A percentile compares a stretch with the other conserved stretches of the same genome.
Evolutionary conservation across 2,329 filamentous ascomycete species (phyloP).

Genomic region (Aspergillus pseudoterreus): DNA sequence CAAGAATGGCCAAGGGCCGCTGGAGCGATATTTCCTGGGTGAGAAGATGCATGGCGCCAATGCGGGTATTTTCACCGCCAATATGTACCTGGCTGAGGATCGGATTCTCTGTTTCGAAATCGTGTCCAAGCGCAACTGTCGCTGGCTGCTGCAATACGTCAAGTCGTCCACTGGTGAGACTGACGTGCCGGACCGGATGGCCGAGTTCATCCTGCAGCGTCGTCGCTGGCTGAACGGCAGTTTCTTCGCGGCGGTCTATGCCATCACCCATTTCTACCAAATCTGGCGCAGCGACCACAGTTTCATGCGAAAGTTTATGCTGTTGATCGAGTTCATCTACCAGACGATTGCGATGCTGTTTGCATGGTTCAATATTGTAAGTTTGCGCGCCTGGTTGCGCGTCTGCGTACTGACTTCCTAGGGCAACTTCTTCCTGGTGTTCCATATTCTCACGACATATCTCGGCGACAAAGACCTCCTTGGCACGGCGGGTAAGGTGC

Average conservation of each 20-base stretch:
- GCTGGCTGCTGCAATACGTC: conserved; percentile 97
- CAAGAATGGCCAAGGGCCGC: conserved; percentile 84
- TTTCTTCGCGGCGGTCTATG: conserved; percentile 96
- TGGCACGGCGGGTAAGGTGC: conserved; percentile 70
- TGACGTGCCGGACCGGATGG: conserved; percentile 90
- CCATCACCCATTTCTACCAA: conserved; percentile 91
- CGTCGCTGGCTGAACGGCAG: conserved; percentile 96
- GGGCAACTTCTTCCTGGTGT: conserved; percentile 98
- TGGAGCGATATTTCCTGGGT: conserved; percentile 95
- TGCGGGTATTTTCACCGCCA: conserved; percentile 94
- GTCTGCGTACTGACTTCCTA: conserved; percentile 19
- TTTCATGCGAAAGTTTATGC: conserved; percentile 78
- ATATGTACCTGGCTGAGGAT: conserved; percentile 57
- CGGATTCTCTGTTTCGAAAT: conserved; percentile 65
- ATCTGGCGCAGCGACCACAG: conserved; percentile 93
- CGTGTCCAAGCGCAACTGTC: conserved; percentile 93
- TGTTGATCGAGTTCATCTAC: conserved; percentile 90
- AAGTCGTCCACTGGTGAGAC: conserved; percentile 97
- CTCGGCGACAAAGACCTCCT: conserved; percentile 67
- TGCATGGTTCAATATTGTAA: conserved; percentile 90
- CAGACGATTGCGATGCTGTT: conserved; percentile 96
- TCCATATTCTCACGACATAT: conserved; percentile 90
- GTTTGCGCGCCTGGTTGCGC: conserved; percentile 16
- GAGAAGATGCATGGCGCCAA: conserved; percentile 93
- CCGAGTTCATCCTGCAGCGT: conserved; percentile 91